Base-by-base conservation (phyloP, 306 rosid species). In the Psophocarpus tetragonolobus region DNA sequence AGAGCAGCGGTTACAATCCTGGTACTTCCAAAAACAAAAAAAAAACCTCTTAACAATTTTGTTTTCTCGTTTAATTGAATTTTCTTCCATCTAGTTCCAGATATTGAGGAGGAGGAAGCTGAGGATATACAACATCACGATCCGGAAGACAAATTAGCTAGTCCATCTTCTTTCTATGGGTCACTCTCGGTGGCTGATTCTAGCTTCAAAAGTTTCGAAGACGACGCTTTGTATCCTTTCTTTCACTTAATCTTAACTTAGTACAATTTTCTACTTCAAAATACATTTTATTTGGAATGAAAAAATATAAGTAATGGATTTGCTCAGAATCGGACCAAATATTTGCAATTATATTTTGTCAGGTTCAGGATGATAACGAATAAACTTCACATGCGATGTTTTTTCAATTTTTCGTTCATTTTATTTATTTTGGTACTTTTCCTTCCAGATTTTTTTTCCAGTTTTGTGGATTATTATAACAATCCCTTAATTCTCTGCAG, bases 141-240 rank as follows among this genome's bases (percentile, higher is more conserved):
- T 68, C 61, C 80, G 6, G 87, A 54, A 61, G 47, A 68, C 30
- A 71, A 39, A 56, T 83, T 80, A 57, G 83, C 71, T 42, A 54
- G 76, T 50, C 32, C 70, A 6, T 73, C 79, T 79, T 89, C 86
- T 50, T 65, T 85, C 44, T 70, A 76, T 20, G 74, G 74, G 76
- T 68, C 85, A 5, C 84, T 83, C 53, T 81, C 83, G 15, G 33
- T 50, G 4, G 73, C 83, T 6, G 82, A 83, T 77, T 77, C 80
- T 77, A 27, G 80, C 71, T 72, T 68, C 66, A 76, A 81, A 62
- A 73, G 23, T 68, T 87, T 86, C 50, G 92, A 85, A 65, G 93
- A 88, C 24, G 97, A 91, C 56, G 86, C 80, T 58, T 56, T 89
- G 98, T 88, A 94, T 90, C 93, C 85, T 81, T 68, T 71, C 0